A percentile compares a stretch with the other conserved stretches of the same genome.
These are phyloP conservation scores for Salix brachista DNA, from an alignment of 345 rosid species.

Conservation along the genomic window DNA sequence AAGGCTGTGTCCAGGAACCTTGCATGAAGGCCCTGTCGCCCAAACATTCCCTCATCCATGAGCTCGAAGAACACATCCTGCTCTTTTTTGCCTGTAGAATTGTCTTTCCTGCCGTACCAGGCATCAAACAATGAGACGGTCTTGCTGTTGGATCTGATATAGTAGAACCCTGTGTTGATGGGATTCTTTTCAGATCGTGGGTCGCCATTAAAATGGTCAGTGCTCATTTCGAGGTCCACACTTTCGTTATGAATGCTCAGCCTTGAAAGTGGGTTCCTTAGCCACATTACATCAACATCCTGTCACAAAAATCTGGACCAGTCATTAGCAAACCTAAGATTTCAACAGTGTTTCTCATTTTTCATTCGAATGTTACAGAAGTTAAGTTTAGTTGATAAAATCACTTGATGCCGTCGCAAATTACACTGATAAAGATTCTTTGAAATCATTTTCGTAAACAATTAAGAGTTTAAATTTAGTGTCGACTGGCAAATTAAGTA, in stretches of 20 bases:
- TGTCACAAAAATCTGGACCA: not conserved
- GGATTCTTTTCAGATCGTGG: not conserved
- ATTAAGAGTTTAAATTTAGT: too few species aligned
- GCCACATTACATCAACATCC: slow-evolving; percentile 28
- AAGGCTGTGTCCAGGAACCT: slow-evolving; percentile 19
- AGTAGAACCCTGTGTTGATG: slow-evolving; percentile 29
- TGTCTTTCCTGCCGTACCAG: slow-evolving; percentile 22
- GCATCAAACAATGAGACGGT: slow-evolving; percentile 21
- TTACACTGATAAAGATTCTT: not conserved
- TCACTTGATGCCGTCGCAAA: not conserved
- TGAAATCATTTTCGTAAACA: not conserved
- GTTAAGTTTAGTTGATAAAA: not conserved
- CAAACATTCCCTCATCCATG: not conserved
- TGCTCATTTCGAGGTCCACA: slow-evolving; percentile 25
- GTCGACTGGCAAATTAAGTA: too few species aligned
- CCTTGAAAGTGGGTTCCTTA: slow-evolving; percentile 27
- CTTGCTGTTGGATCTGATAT: slow-evolving; percentile 20
- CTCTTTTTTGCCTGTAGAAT: slow-evolving; percentile 22
- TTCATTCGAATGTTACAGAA: not conserved
- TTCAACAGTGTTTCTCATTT: not conserved
- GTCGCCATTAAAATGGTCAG: slow-evolving; percentile 23
- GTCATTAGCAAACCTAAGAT: not conserved
- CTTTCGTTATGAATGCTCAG: slow-evolving; percentile 7
- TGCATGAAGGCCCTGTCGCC: not conserved
- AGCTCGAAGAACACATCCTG: slow-evolving; percentile 21